Evolutionary conservation across 1,139 yeast species (phyloP).

Genomic region (Candida mesenterica): DNA sequence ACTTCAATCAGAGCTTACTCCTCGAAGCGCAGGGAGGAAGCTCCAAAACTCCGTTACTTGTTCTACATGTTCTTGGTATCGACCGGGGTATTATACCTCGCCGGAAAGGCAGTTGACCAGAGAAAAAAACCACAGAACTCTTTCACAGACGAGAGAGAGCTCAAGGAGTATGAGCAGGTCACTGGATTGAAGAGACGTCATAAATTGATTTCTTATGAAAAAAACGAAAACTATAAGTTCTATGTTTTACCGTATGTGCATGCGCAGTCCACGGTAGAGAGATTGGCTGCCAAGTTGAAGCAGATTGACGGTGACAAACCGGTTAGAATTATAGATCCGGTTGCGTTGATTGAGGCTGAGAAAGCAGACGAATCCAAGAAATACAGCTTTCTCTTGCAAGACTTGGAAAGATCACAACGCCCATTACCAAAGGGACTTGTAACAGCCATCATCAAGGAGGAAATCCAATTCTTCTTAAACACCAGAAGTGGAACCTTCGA

Average conservation of each 20-base stretch:
- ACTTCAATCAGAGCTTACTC: neutral
- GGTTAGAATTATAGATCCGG: slow-evolving; percentile 49
- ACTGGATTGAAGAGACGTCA: slow-evolving; percentile 56
- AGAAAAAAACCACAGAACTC: slow-evolving; percentile 44
- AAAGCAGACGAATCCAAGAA: slow-evolving; percentile 38
- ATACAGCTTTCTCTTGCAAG: slow-evolving; percentile 43
- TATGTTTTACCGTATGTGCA: slow-evolving; percentile 44
- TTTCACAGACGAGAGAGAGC: slow-evolving; percentile 59
- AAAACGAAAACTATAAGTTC: slow-evolving; percentile 34
- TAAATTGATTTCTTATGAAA: slow-evolving; percentile 35
- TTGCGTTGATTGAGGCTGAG: slow-evolving; percentile 43
- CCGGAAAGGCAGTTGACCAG: slow-evolving; percentile 52
- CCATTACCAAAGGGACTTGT: slow-evolving; percentile 57
- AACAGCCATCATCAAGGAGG: slow-evolving; percentile 54
- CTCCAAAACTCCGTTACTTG: slow-evolving; percentile 50
- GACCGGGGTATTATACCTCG: slow-evolving; percentile 51
- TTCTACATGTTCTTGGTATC: slow-evolving; percentile 51
- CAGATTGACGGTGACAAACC: slow-evolving; percentile 22
- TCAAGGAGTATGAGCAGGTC: slow-evolving; percentile 46
- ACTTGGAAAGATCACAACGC: slow-evolving; percentile 32
- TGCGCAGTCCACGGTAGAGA: slow-evolving; percentile 20
- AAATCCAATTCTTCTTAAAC: slow-evolving; percentile 37
- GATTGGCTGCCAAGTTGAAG: slow-evolving; percentile 17
- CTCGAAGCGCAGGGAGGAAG: slow-evolving; percentile 10
- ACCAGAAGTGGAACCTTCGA: slow-evolving; percentile 44